These are phyloP conservation scores for Oemleria cerasiformis DNA, from an alignment of 306 rosid genomes.

Conservation along the genomic window DNA sequence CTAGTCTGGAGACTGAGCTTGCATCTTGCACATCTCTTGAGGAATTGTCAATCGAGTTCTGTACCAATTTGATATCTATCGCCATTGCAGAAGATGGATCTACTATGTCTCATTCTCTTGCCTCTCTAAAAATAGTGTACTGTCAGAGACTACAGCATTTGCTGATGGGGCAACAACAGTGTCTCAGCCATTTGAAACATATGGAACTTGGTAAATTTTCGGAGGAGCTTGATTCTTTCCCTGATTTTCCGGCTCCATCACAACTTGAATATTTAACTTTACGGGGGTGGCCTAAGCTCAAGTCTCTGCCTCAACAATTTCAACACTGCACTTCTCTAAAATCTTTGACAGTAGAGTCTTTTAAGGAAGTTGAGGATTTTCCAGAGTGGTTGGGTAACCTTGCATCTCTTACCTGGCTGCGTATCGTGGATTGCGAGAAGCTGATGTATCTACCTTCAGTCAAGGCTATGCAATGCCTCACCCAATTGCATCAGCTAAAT, in stretches of 20 bases:
- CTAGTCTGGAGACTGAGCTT: not conserved
- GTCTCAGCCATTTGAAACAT: not conserved
- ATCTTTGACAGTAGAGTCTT: not conserved
- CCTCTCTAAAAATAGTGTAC: not conserved
- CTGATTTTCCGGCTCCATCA: not conserved
- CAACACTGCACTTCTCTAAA: not conserved
- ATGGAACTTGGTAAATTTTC: not conserved
- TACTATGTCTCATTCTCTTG: not conserved
- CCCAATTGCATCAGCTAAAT: not conserved
- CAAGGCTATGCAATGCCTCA: not conserved
- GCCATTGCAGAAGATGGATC: not conserved
- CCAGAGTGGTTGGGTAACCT: not conserved
- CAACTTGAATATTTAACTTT: not conserved
- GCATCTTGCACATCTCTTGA: not conserved
- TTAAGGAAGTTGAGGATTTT: not conserved
- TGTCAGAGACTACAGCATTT: not conserved
- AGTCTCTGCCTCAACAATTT: not conserved
- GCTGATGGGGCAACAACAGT: not conserved
- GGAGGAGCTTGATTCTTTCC: not conserved
- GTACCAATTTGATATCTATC: not conserved
- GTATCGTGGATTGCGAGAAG: not conserved
- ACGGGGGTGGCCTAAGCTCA: not conserved
- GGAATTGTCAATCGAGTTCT: not conserved
- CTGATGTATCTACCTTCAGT: not conserved
- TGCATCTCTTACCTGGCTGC: not conserved